Evolutionary conservation across 108 stramenopile genomes (phyloP).

Genomic region (Nitzschia putrida): DNA sequence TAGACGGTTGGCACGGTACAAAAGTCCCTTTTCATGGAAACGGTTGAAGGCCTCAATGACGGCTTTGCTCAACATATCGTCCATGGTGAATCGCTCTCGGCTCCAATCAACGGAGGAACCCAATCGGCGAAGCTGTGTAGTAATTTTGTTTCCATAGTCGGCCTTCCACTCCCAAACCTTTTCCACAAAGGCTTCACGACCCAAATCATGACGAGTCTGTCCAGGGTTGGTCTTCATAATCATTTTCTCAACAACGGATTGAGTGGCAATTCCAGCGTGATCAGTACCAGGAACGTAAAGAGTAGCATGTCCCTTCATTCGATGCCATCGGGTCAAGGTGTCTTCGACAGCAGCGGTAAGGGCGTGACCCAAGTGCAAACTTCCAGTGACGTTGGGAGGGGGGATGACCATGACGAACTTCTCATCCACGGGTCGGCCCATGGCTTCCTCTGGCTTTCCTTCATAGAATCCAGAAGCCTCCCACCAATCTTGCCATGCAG

Average conservation of each 20-base stretch:
- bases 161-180: slow-evolving; percentile 99
- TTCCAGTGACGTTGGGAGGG: slow-evolving; percentile 98
- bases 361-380: slow-evolving; percentile 98
- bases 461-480: slow-evolving; percentile 90
- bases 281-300: slow-evolving; percentile 99
- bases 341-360: slow-evolving; percentile 98
- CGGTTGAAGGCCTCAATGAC: slow-evolving; percentile 91
- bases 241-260: slow-evolving; percentile 98
- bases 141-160: slow-evolving; percentile 91
- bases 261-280: slow-evolving; percentile 99
- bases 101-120: slow-evolving; percentile 95
- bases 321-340: slow-evolving; percentile 96
- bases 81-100: slow-evolving; percentile 99
- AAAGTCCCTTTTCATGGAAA: slow-evolving; percentile 94
- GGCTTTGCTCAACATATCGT: slow-evolving; percentile 90
- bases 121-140: slow-evolving; percentile 86
- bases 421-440: slow-evolving; percentile 61
- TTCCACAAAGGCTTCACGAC: slow-evolving; percentile 92
- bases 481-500: slow-evolving; percentile 99
- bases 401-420: slow-evolving; percentile 99
- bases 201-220: slow-evolving; percentile 94
- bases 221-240: slow-evolving; percentile 87
- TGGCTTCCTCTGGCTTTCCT: slow-evolving; percentile 77
- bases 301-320: slow-evolving; percentile 97
- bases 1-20: slow-evolving; percentile 92